Evolutionary conservation across 164 flowering plant species (phyloP), one percentile per base, ranked within the genome.

Genomic region (Akebia trifoliata): DNA sequence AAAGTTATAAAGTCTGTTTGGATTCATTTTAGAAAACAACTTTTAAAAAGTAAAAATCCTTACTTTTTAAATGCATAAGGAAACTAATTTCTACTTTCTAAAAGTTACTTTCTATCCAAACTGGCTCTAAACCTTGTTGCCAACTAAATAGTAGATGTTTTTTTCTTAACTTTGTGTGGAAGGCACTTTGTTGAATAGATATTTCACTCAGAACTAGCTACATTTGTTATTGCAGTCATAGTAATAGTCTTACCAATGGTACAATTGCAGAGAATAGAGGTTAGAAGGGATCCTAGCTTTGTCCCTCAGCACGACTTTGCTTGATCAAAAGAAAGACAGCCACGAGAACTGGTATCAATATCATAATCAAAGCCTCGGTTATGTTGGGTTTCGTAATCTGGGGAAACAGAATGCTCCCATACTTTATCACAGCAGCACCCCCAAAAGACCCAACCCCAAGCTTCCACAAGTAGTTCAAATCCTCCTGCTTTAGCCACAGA

Each of bases 351-450:
- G 88, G 90, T 56, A 75, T 36, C 4, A 59, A 60, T 21, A 87
- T 72, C 70, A 84, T 81, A 21, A 58, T 11, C 50, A 84, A 65
- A 29, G 90, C 85, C 54, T 47, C 69, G 1, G 42, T 0, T 26
- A 83, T 43, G 65, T 79, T 77, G 24, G 89, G 89, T 60, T 38
- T 67, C 1, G 86, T 83, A 37, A 79, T 76, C 61, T 76, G 73
- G 0, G 82, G 86, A 47, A 77, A 64, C 21, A 76, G 36, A 22
- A 66, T 35, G 72, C 95, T 81, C 62, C 90, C 95, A 39, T 87
- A 87, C 71, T 87, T 86, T 0, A 86, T 82, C 0, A 67, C 66
- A 26, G 74, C 85, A 20, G 82, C 88, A 38, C 80, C 82, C 5
- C 56, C 69, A 15, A 82, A 15, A 17, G 90, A 82, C 2, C 85